Evolutionary conservation across 164 flowering plant genomes (phyloP).

Genomic region (Umbilicus rupestris): DNA sequence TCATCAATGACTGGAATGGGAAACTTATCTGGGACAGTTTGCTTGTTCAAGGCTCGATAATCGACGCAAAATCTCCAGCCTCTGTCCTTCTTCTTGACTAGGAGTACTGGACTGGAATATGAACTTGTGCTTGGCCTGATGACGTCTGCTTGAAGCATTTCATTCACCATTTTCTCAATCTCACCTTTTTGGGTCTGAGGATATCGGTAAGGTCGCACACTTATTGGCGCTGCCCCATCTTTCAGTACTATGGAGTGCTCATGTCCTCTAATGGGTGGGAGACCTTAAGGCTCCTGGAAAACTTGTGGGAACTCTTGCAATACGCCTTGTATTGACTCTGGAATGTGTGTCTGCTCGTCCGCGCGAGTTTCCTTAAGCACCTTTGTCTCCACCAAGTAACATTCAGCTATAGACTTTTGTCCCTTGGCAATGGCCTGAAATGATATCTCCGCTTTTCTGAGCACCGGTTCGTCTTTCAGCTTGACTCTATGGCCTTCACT

Average conservation of each 20-base stretch:
- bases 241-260: not conserved
- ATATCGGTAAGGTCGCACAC: not conserved
- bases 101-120: not conserved
- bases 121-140: not conserved
- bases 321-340: not conserved
- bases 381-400: too few species aligned
- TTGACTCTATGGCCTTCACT: too few species aligned
- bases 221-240: not conserved
- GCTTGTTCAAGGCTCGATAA: not conserved
- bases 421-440: too few species aligned
- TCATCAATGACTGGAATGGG: not conserved
- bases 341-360: too few species aligned
- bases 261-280: not conserved
- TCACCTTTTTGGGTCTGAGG: not conserved
- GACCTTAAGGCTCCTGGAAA: not conserved
- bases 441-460: too few species aligned
- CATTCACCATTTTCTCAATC: not conserved
- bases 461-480: too few species aligned
- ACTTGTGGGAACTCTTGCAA: not conserved
- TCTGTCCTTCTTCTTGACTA: not conserved
- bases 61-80: not conserved
- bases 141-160: not conserved
- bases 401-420: too few species aligned
- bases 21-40: not conserved
- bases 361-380: too few species aligned